Evolutionary conservation across 495 filamentous ascomycete genomes (phyloP).

Genomic region (Amphirosellinia nigrospora): DNA sequence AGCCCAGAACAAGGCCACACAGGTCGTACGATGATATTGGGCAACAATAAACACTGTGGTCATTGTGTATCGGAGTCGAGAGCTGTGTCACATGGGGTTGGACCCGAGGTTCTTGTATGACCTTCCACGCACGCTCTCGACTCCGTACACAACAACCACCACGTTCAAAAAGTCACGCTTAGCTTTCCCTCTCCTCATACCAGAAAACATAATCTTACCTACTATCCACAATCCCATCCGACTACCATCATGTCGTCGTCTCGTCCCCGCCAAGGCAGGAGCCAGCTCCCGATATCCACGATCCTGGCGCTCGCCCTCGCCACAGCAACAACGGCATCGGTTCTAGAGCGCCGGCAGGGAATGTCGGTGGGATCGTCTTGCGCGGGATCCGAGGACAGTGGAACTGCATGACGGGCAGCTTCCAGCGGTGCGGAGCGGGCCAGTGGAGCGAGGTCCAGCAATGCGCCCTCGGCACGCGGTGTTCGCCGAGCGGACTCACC

Average conservation of each 20-base stretch:
- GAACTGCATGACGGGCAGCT: conserved; percentile 46
- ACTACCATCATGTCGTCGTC: background rate
- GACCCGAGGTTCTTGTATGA: background rate
- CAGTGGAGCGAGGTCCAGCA: conserved; percentile 42
- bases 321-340: background rate
- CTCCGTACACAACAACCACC: background rate
- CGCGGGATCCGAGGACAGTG: conserved; percentile 43
- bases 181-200: no score
- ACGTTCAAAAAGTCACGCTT: no score
- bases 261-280: background rate
- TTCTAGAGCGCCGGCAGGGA: conserved; percentile 13
- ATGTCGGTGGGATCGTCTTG: conserved; percentile 33
- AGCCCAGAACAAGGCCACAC: background rate
- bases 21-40: background rate
- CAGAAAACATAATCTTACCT: background rate
- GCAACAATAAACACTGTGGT: background rate
- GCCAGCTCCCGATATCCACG: background rate
- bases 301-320: conserved; percentile 1
- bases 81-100: background rate
- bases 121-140: background rate
- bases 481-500: conserved; percentile 40
- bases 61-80: background rate
- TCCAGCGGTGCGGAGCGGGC: conserved; percentile 48
- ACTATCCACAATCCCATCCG: background rate
- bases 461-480: conserved; percentile 41